Evolutionary conservation across 305 asterid species (phyloP).

Genomic region (Solanum hybrid): DNA sequence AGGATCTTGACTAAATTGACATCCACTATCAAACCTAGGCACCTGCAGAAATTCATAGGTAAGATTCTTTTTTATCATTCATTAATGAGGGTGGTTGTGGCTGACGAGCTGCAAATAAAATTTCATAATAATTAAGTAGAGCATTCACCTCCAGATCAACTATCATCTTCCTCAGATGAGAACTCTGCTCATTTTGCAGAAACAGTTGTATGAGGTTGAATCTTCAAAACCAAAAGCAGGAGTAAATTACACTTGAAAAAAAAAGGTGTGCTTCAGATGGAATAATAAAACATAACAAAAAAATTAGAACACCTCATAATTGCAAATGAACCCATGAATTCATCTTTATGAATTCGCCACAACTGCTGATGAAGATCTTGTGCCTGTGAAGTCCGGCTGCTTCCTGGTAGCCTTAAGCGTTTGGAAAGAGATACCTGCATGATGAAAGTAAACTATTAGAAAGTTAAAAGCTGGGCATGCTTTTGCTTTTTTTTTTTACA

Average conservation of each 20-base stretch:
- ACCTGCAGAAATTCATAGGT: slow-evolving; percentile 26
- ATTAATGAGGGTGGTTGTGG: neutral
- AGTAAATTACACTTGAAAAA: slow-evolving; percentile 1
- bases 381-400: slow-evolving; percentile 31
- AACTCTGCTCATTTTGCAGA: slow-evolving; percentile 61
- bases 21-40: slow-evolving; percentile 89
- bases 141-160: slow-evolving; percentile 81
- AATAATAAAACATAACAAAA: neutral
- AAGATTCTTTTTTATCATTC: neutral
- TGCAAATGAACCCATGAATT: slow-evolving; percentile 65
- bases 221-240: slow-evolving; percentile 31
- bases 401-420: slow-evolving; percentile 71
- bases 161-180: slow-evolving; percentile 70
- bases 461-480: neutral
- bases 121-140: slow-evolving; percentile 1
- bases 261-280: slow-evolving; percentile 7
- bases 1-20: slow-evolving; percentile 88
- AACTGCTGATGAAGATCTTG: slow-evolving; percentile 48
- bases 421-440: slow-evolving; percentile 72
- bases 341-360: slow-evolving; percentile 96
- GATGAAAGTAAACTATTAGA: neutral
- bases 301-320: slow-evolving; percentile 60
- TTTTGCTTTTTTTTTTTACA: neutral
- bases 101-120: neutral
- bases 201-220: slow-evolving; percentile 86